Evolutionary conservation across 805 yeast species (phyloP).

Genomic region (Suhomyces tanzawaensis): DNA sequence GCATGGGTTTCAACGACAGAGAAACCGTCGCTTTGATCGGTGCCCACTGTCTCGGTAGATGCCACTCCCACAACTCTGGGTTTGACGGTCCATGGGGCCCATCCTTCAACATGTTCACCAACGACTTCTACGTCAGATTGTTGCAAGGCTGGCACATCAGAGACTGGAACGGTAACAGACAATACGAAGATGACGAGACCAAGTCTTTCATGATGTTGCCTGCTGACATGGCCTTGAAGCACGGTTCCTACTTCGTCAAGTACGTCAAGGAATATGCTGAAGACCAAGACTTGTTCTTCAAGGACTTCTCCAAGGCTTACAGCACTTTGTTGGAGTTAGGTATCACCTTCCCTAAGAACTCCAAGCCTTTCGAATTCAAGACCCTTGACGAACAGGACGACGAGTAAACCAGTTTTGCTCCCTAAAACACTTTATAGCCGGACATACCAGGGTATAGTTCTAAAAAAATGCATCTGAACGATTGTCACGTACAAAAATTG

Average conservation of each 20-base stretch:
- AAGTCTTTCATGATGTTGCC: conserved; percentile 54
- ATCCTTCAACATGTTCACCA: conserved; percentile 39
- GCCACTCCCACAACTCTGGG: conserved; percentile 38
- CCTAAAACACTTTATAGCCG: no score
- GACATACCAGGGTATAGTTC: no score
- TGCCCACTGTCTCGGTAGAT: conserved; percentile 42
- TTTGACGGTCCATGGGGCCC: conserved; percentile 44
- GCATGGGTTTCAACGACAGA: conserved; percentile 43
- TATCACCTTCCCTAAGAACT: conserved; percentile 48
- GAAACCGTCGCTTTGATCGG: conserved; percentile 44
- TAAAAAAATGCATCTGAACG: no score
- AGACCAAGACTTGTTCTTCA: conserved; percentile 48
- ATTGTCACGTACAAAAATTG: no score
- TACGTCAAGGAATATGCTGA: conserved; percentile 49
- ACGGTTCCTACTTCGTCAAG: conserved; percentile 44
- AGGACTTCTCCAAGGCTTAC: conserved; percentile 48
- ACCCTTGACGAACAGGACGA: conserved; percentile 67
- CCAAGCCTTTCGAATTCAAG: conserved; percentile 49
- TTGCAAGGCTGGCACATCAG: conserved; percentile 54
- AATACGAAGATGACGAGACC: conserved; percentile 39
- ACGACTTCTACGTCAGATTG: conserved; percentile 37
- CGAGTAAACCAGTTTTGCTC: no score
- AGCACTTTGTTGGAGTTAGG: conserved; percentile 46
- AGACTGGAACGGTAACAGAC: conserved; percentile 41
- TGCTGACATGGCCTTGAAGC: conserved; percentile 52